phyloP scores from a whole-genome alignment of 495 filamentous ascomycete genomes.

The Astrothelium macrocarpum region DNA sequence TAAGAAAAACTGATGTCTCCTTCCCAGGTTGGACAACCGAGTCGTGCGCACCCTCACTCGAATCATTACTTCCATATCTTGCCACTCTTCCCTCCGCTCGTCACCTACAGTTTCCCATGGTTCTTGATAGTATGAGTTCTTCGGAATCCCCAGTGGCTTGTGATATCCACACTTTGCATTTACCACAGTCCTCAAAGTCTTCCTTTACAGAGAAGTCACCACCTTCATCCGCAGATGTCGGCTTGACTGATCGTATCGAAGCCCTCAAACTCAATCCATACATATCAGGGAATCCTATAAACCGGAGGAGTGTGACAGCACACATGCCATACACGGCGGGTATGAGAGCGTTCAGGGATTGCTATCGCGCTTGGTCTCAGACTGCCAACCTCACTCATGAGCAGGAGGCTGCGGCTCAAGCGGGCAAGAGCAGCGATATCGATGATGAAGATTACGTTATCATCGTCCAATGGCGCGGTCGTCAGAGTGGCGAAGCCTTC shows the following conservation, averaged over 20 bases:
- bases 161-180: background rate
- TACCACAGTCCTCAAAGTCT: background rate
- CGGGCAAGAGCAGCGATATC: background rate
- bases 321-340: background rate
- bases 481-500: background rate
- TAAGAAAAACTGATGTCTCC: no score
- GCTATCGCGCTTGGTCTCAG: background rate
- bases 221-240: background rate
- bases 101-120: background rate
- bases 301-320: background rate
- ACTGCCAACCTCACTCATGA: background rate
- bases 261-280: background rate
- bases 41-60: background rate
- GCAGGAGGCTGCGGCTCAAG: background rate
- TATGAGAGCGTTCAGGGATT: background rate
- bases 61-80: background rate
- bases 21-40: constrained; percentile 1
- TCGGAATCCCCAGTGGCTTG: background rate
- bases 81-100: background rate
- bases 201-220: background rate
- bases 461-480: background rate
- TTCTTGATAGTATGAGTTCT: background rate
- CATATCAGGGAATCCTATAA: background rate
- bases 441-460: background rate
- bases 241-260: background rate